Base-by-base conservation (phyloP, 1,139 yeast genomes). In the Meyerozyma athensensis region DNA sequence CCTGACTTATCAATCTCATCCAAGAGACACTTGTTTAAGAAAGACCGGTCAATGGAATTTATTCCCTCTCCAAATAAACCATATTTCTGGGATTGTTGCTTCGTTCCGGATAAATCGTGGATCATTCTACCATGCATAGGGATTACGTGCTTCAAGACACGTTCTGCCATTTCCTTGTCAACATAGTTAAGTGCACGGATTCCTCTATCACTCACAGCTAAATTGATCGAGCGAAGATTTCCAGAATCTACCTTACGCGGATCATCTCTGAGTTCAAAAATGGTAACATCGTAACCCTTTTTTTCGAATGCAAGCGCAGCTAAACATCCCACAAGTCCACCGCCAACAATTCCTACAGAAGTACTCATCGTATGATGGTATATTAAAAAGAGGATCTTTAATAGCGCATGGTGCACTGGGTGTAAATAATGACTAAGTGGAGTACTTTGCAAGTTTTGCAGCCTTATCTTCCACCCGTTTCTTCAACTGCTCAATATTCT, bases 91-190 rank as follows among this genome's bases (percentile, higher is more conserved):
- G 86, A 70, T 43, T 74, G 79, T 53, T 79, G 82, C 23, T 63
- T 61, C n/a, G 52, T 50, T 0, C 95, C 96, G 8, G 68, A 52
- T 16, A 60, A 39, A 48, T 81, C 82, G 56, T 90, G 97, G 41
- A 90, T 80, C 97, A 89, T 89, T 33, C 97, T 68, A 1, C 96
- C 97, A 35, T 74, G 63, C 90, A 90, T 85, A 3, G 96, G 96
- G 24, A 86, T 82, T 14, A 85, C 74, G 34, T 77, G 76, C 30
- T 67, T 63, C 47, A 85, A 54, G 2, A 86, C 72, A 13, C 79
- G 57, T 0, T 63, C 60, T 7, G 84, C 77, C 68, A 87, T 68
- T 8, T 61, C 72, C 1, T 63, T 57, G 52, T 84, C 89, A 4
- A 89, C 79, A 38, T 68, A 68, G 37, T 70, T 63, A 52, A 90